Evolutionary conservation across 2,329 filamentous ascomycete species (phyloP).

Genomic region (Talaromyces sp.): DNA sequence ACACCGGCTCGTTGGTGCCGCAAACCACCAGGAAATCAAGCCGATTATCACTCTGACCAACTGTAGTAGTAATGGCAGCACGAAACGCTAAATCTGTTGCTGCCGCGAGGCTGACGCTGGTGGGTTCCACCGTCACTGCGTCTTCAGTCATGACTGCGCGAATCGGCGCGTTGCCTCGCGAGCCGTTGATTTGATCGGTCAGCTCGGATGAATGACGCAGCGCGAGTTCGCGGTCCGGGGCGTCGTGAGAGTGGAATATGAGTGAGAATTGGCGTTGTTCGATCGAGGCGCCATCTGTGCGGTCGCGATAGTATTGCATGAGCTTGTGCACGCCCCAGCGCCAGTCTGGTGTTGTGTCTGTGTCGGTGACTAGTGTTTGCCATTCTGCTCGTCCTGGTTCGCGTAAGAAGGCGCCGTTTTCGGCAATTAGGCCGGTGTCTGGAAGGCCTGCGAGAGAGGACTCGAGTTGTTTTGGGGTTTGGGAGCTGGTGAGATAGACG

Average conservation of each 20-base stretch:
- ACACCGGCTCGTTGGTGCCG: conserved; percentile 83
- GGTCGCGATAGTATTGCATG: conserved; percentile 80
- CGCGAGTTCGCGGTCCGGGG: conserved; percentile 69
- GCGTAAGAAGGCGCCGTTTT: conserved; percentile 86
- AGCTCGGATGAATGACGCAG: conserved; percentile 81
- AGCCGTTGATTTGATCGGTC: conserved; percentile 88
- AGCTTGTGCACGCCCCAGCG: conserved; percentile 76
- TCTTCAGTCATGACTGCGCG: conserved; percentile 77
- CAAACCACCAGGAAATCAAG: conserved; percentile 85
- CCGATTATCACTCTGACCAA: conserved; percentile 47
- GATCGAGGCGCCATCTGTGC: conserved; percentile 77
- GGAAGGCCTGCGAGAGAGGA: conserved; percentile 65
- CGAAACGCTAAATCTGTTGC: conserved; percentile 69
- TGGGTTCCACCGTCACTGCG: conserved; percentile 75
- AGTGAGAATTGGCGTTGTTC: conserved; percentile 83
- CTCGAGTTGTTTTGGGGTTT: conserved; percentile 79
- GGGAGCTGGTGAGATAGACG: conserved; percentile 86
- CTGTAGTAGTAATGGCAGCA: conserved; percentile 19
- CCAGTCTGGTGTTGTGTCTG: conserved; percentile 69
- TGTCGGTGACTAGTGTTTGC: conserved; percentile 68
- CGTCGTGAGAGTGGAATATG: conserved; percentile 78
- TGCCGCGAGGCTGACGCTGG: conserved; percentile 79
- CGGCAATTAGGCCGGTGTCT: conserved; percentile 81
- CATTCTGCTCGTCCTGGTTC: conserved; percentile 62
- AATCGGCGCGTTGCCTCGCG: conserved; percentile 74